These are phyloP conservation scores for Actinidia chinensis DNA, from an alignment of 179 eudicot genomes.

Conservation along the genomic window DNA sequence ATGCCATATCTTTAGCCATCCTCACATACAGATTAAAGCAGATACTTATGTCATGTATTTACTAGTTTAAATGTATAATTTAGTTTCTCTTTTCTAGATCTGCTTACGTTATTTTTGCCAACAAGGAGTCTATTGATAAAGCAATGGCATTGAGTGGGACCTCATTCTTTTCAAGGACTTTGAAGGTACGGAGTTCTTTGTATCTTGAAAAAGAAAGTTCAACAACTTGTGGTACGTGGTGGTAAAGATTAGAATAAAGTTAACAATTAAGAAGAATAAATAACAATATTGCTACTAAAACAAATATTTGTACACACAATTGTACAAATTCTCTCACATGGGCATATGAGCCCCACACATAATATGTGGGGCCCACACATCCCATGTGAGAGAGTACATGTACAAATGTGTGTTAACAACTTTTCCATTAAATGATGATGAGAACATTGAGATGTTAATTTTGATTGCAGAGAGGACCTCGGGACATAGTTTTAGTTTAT, in stretches of 20 bases:
- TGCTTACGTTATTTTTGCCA: conserved; percentile 29
- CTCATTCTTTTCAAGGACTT: conserved; percentile 29
- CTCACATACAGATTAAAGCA: not conserved
- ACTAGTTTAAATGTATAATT: not conserved
- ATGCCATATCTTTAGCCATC: not conserved
- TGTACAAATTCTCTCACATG: too few species aligned
- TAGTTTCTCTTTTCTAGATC: conserved; percentile 13
- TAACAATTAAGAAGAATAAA: not conserved
- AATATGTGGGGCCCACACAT: too few species aligned
- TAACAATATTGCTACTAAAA: too few species aligned
- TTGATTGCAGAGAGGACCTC: not conserved
- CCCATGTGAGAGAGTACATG: too few species aligned
- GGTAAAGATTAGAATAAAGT: not conserved
- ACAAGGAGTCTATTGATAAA: conserved; percentile 29
- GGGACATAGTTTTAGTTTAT: not conserved
- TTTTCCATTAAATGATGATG: not conserved
- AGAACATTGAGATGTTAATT: too few species aligned
- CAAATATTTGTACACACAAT: too few species aligned
- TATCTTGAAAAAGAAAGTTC: not conserved
- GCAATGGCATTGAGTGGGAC: conserved; percentile 33
- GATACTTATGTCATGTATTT: not conserved
- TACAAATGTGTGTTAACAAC: too few species aligned
- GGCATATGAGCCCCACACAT: too few species aligned
- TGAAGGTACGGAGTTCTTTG: conserved; percentile 24
- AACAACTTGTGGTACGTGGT: not conserved